Percentiles rank a stretch among this genome's conserved stretches.
Evolutionary conservation across 2,329 filamentous ascomycete genomes (phyloP).

Genomic region (Xylaria polymorpha): DNA sequence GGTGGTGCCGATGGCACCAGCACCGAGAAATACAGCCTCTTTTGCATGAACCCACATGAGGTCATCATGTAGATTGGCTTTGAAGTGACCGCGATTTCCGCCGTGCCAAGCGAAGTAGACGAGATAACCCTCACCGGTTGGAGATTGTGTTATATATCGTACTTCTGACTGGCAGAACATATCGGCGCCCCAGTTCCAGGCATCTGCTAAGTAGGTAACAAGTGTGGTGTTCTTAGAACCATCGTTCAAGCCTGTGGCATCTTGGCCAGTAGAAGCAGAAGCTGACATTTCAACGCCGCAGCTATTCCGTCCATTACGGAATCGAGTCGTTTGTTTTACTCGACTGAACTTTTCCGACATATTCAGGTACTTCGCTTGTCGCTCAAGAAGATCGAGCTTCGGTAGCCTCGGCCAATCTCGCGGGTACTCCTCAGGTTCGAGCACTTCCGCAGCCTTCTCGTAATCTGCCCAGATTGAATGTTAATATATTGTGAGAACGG

Average conservation of each 20-base stretch:
- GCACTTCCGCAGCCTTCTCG: slow-evolving; percentile 63
- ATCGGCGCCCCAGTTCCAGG: slow-evolving; percentile 78
- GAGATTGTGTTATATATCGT: slow-evolving; percentile 67
- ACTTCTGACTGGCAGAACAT: slow-evolving; percentile 78
- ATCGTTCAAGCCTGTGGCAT: slow-evolving; percentile 73
- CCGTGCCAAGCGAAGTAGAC: slow-evolving; percentile 75
- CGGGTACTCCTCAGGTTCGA: slow-evolving; percentile 70
- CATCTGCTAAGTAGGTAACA: slow-evolving; percentile 75
- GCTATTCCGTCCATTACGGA: slow-evolving; percentile 69
- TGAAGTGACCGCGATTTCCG: slow-evolving; percentile 65
- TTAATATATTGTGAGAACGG: slow-evolving; percentile 15
- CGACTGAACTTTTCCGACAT: slow-evolving; percentile 65
- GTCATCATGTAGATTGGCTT: slow-evolving; percentile 65
- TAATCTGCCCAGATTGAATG: slow-evolving; percentile 60
- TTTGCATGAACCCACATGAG: slow-evolving; percentile 75
- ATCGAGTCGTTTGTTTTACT: slow-evolving; percentile 72
- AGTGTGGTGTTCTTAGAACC: slow-evolving; percentile 74
- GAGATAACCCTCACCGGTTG: slow-evolving; percentile 65
- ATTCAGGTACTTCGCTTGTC: slow-evolving; percentile 65
- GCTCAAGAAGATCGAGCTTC: slow-evolving; percentile 68
- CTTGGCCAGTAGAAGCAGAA: slow-evolving; percentile 70
- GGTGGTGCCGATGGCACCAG: slow-evolving; percentile 72
- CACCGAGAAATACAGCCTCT: slow-evolving; percentile 74
- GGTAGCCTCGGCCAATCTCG: slow-evolving; percentile 65
- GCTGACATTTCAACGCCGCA: slow-evolving; percentile 73